Conservation (phyloP, 148 eudicot species). For the Arctostaphylos glauca region DNA sequence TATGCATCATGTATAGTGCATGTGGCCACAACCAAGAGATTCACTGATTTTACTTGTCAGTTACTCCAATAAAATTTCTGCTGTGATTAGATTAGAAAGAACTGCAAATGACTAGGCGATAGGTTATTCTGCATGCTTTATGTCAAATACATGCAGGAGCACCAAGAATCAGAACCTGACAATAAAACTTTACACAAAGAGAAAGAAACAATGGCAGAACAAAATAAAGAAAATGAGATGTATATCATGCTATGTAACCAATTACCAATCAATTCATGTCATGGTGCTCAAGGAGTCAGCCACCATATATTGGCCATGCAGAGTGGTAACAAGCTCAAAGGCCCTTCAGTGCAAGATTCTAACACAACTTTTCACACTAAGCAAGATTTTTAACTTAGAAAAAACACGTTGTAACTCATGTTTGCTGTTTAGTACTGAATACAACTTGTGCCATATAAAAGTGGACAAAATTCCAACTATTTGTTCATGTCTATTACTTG, state of each 20-base stretch:
- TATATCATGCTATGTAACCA: neutral
- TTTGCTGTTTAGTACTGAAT: neutral
- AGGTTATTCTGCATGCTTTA: neutral
- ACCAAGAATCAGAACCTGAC: neutral
- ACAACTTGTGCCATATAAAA: neutral
- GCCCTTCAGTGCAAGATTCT: neutral
- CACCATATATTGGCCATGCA: neutral
- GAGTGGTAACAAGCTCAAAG: neutral
- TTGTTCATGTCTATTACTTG: neutral
- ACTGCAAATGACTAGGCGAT: neutral
- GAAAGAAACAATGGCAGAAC: neutral
- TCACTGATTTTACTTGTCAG: neutral
- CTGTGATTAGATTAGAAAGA: neutral
- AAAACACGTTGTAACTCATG: neutral
- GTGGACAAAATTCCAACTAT: neutral
- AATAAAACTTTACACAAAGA: neutral
- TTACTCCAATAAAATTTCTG: neutral
- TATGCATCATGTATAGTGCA: neutral
- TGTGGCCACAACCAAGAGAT: neutral
- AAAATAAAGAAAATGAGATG: neutral
- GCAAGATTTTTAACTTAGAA: neutral
- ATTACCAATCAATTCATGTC: neutral
- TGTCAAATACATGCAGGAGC: neutral
- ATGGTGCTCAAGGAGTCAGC: neutral
- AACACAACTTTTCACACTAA: neutral